These are phyloP conservation scores for Tetrahymena malaccensis DNA, from an alignment of 73 alveolate species.

Conservation along the genomic window DNA sequence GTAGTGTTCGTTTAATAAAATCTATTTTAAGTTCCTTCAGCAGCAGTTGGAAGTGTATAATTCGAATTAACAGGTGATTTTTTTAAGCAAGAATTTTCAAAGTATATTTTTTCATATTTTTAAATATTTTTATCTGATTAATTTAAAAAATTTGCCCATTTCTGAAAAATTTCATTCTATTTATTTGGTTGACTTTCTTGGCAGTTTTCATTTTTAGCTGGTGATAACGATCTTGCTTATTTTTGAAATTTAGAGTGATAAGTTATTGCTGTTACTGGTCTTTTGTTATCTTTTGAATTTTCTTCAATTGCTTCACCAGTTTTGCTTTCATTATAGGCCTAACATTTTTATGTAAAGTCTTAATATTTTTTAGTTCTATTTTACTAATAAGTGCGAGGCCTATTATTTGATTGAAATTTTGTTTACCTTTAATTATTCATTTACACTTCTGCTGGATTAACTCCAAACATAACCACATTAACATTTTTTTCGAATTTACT, in stretches of 20 bases:
- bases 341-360: neutral
- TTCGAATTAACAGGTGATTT: neutral
- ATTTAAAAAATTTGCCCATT: neutral
- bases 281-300: neutral
- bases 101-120: neutral
- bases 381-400: neutral
- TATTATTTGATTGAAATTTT: neutral
- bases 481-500: neutral
- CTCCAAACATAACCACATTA: neutral
- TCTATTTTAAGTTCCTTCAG: neutral
- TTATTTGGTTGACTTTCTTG: neutral
- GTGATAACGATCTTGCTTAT: neutral
- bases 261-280: neutral
- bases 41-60: neutral
- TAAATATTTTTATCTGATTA: neutral
- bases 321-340: neutral
- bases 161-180: neutral
- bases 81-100: neutral
- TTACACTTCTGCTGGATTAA: neutral
- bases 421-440: neutral
- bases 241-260: neutral
- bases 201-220: neutral
- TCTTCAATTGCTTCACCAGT: neutral
- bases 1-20: neutral
- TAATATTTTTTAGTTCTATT: neutral